Percentiles rank a stretch among this genome's conserved stretches.
Evolutionary conservation across 1,284 basidiomycete genomes (phyloP).

Genomic region (Cutaneotrichosporon dermatis): DNA sequence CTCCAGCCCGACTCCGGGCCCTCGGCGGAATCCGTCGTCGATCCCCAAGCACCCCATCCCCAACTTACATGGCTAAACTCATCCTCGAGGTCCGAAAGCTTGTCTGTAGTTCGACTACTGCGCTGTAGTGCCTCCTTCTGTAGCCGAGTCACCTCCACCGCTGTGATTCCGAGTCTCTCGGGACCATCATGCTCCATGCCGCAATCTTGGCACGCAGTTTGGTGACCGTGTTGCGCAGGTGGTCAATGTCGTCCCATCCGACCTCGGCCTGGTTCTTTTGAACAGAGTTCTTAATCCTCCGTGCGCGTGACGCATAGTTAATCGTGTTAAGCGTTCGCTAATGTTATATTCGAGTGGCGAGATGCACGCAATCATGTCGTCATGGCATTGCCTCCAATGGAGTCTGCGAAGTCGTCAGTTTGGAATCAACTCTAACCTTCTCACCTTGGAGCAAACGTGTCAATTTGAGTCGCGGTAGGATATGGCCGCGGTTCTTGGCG

Average conservation of each 20-base stretch:
- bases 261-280: constrained; percentile 91
- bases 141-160: constrained; percentile 11
- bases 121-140: constrained; percentile 74
- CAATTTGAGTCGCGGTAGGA: constrained; percentile 98
- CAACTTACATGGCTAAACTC: constrained; percentile 43
- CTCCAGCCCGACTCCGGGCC: too few species aligned
- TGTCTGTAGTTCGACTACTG: constrained; percentile 16
- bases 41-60: neutral
- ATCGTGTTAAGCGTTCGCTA: constrained; percentile 93
- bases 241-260: constrained; percentile 97
- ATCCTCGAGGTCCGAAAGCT: constrained; percentile 35
- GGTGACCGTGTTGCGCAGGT: constrained; percentile 79
- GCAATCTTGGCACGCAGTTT: constrained; percentile 62
- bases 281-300: constrained; percentile 95
- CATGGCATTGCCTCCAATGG: constrained; percentile 95
- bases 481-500: constrained; percentile 61
- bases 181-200: neutral
- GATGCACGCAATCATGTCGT: constrained; percentile 99
- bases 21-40: neutral
- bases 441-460: constrained; percentile 73
- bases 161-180: constrained; percentile 51
- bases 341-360: constrained; percentile 90
- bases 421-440: too few species aligned
- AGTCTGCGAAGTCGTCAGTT: constrained; percentile 55
- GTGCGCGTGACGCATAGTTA: constrained; percentile 94